Evolutionary conservation across 768 basidiomycete genomes (phyloP).

Genomic region (Aureoboletus auriporus): DNA sequence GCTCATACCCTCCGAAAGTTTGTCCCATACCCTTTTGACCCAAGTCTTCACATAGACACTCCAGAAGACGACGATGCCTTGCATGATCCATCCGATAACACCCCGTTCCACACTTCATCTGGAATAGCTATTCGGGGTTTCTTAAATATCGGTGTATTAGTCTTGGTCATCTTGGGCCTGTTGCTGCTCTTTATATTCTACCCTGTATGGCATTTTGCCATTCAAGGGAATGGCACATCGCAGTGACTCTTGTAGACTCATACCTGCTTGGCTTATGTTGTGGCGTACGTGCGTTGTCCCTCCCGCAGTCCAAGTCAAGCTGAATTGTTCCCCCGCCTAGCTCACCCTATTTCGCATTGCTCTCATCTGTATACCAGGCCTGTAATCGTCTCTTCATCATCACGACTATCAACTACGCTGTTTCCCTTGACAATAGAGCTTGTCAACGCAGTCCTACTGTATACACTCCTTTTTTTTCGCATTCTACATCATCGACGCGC

Average conservation of each 20-base stretch:
- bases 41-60: slow-evolving; percentile 50
- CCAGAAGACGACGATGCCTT: slow-evolving; percentile 73
- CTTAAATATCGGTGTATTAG: slow-evolving; percentile 65
- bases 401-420: not conserved
- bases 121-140: slow-evolving; percentile 45
- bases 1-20: slow-evolving; percentile 33
- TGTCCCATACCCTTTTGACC: slow-evolving; percentile 71
- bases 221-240: not conserved
- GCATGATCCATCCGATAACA: slow-evolving; percentile 53
- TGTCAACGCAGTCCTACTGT: not conserved
- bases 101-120: slow-evolving; percentile 19
- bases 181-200: slow-evolving; percentile 78
- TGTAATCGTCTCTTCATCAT: not conserved
- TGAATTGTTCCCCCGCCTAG: slow-evolving; percentile 1
- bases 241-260: slow-evolving; percentile 3
- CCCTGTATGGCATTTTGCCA: slow-evolving; percentile 51
- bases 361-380: slow-evolving; percentile 1
- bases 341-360: slow-evolving; percentile 2
- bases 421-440: not conserved
- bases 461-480: slow-evolving; percentile 3
- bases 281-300: slow-evolving; percentile 5
- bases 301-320: not conserved
- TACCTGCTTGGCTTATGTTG: not conserved
- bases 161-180: slow-evolving; percentile 57
- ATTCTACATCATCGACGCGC: not conserved